Percentiles rank a stretch among this genome's conserved stretches.
These are phyloP conservation scores for Penicillium sp. DNA, from an alignment of 2,329 filamentous ascomycete genomes.

Conservation along the genomic window DNA sequence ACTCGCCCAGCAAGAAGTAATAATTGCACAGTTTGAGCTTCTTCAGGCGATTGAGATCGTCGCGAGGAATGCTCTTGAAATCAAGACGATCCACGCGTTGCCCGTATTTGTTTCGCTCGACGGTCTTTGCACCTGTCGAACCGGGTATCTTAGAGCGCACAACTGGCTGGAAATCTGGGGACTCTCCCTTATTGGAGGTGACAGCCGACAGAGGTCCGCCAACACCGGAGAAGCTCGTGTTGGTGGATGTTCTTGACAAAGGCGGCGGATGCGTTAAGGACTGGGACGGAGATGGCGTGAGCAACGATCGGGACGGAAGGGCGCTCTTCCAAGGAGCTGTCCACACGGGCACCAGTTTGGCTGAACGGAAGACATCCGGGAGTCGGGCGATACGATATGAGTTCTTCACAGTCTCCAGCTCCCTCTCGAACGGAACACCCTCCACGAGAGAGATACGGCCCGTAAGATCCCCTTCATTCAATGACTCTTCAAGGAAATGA, in stretches of 20 bases:
- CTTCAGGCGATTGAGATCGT: conserved; percentile 60
- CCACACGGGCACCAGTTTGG: conserved; percentile 46
- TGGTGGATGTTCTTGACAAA: conserved; percentile 40
- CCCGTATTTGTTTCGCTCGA: conserved; percentile 58
- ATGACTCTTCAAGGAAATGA: conserved; percentile 51
- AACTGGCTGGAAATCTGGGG: conserved; percentile 41
- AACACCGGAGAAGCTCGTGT: conserved; percentile 38
- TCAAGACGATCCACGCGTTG: conserved; percentile 58
- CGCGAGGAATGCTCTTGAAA: conserved; percentile 52
- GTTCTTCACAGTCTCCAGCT: conserved; percentile 48
- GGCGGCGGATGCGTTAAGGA: conserved; percentile 24
- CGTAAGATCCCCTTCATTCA: conserved; percentile 45
- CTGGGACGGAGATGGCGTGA: conserved; percentile 39
- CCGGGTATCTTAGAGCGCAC: conserved; percentile 36
- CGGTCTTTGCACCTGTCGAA: conserved; percentile 31
- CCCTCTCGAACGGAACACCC: conserved; percentile 56
- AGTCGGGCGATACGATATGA: conserved; percentile 53
- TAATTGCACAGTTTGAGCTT: conserved; percentile 64
- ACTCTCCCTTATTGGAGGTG: conserved; percentile 36
- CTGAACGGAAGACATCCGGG: conserved; percentile 53
- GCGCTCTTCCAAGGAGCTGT: conserved; percentile 33
- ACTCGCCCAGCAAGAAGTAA: conserved; percentile 58
- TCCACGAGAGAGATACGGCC: conserved; percentile 57
- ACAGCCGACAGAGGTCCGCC: conserved; percentile 35
- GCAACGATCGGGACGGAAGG: conserved; percentile 29